A percentile compares a stretch with the other conserved stretches of the same genome.
These are phyloP conservation scores for Fonsecaea nubica DNA, from an alignment of 2,329 filamentous ascomycete genomes.

Conservation along the genomic window DNA sequence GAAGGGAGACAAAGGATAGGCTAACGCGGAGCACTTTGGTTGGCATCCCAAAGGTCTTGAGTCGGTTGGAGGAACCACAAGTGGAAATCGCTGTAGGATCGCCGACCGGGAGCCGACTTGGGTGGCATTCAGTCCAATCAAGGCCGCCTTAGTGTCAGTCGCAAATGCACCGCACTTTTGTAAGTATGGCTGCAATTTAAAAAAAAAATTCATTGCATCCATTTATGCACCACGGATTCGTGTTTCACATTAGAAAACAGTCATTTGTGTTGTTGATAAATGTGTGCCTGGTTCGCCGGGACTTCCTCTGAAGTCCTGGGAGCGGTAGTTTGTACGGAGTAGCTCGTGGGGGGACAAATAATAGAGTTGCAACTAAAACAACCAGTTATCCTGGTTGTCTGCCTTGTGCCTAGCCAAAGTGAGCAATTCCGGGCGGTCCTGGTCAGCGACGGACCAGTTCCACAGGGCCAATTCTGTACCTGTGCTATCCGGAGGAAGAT, in stretches of 20 bases:
- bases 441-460: constrained; percentile 1
- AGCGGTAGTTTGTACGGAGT: neutral
- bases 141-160: neutral
- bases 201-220: neutral
- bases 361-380: constrained; percentile 1
- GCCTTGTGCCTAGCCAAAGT: constrained; percentile 7
- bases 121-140: neutral
- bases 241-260: constrained; percentile 1
- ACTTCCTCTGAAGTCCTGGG: neutral
- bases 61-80: neutral
- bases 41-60: neutral
- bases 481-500: neutral
- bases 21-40: constrained; percentile 8
- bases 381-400: neutral
- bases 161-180: neutral
- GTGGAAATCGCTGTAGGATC: neutral
- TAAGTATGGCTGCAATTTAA: neutral
- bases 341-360: neutral
- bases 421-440: neutral
- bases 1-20: neutral
- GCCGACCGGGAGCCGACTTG: neutral
- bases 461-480: neutral
- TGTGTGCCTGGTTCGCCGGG: neutral
- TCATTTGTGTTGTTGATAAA: neutral
- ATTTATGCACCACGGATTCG: neutral